A percentile compares a stretch with the other conserved stretches of the same genome.
These are phyloP conservation scores for Dimocarpus longan DNA, from an alignment of 345 rosid genomes.

Conservation along the genomic window DNA sequence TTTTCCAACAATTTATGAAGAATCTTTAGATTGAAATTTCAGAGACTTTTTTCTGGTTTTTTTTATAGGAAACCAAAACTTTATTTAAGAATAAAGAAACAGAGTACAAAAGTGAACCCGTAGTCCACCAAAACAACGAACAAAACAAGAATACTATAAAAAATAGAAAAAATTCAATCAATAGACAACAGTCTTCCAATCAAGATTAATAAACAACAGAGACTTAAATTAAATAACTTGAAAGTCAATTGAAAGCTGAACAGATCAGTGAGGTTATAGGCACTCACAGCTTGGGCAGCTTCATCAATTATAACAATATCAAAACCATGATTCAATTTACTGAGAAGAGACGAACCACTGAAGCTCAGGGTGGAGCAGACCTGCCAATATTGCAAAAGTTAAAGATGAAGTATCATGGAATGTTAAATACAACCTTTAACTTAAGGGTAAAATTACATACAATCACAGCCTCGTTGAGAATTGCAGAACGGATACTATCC, in stretches of 20 bases:
- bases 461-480: slow-evolving; percentile 87
- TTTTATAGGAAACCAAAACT: too few species aligned
- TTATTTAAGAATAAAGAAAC: too few species aligned
- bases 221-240: not conserved
- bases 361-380: slow-evolving; percentile 95
- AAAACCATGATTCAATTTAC: slow-evolving; percentile 67
- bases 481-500: slow-evolving; percentile 73
- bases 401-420: slow-evolving; percentile 10
- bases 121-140: too few species aligned
- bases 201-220: too few species aligned
- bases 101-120: too few species aligned
- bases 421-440: slow-evolving; percentile 17
- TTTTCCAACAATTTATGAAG: not conserved
- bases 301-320: slow-evolving; percentile 98
- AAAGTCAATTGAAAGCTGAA: not conserved
- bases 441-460: slow-evolving; percentile 45
- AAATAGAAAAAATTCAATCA: too few species aligned
- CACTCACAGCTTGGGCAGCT: slow-evolving; percentile 98
- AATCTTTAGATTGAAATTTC: not conserved
- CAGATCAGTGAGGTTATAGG: slow-evolving; percentile 7
- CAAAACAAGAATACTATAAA: too few species aligned
- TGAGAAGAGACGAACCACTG: slow-evolving; percentile 80
- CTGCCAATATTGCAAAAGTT: slow-evolving; percentile 44
- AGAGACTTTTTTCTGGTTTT: too few species aligned
- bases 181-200: too few species aligned